phyloP scores from a whole-genome alignment of 2,329 filamentous ascomycete species.

The Arthrinium puccinioides region DNA sequence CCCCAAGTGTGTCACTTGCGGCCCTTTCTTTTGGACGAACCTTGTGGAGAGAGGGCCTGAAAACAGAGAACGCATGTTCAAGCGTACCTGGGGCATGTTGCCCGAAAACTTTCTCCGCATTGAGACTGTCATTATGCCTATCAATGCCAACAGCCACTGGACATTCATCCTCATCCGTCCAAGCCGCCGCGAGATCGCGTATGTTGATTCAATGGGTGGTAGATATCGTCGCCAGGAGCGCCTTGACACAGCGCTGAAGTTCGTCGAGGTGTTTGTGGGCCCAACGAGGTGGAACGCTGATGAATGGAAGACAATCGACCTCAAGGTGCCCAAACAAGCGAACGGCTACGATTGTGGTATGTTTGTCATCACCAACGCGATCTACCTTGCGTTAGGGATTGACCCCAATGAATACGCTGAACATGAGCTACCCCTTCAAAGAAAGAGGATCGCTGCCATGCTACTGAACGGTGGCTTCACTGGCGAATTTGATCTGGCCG shows the following conservation, averaged over 20 bases:
- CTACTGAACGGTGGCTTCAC: slow-evolving; percentile 61
- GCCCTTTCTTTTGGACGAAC: slow-evolving; percentile 58
- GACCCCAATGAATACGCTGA: slow-evolving; percentile 43
- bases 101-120: slow-evolving; percentile 57
- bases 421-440: slow-evolving; percentile 50
- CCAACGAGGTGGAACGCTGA: slow-evolving; percentile 38
- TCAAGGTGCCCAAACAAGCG: slow-evolving; percentile 47
- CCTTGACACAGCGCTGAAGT: slow-evolving; percentile 37
- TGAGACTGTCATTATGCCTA: slow-evolving; percentile 62
- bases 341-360: slow-evolving; percentile 74
- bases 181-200: slow-evolving; percentile 50
- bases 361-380: slow-evolving; percentile 66
- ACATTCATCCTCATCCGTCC: slow-evolving; percentile 63
- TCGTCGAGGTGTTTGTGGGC: slow-evolving; percentile 50
- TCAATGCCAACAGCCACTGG: slow-evolving; percentile 62
- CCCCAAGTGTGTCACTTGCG: slow-evolving; percentile 56
- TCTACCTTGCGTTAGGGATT: slow-evolving; percentile 51
- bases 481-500: slow-evolving; percentile 47
- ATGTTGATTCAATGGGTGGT: slow-evolving; percentile 58
- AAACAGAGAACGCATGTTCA: slow-evolving; percentile 46
- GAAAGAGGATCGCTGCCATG: slow-evolving; percentile 55
- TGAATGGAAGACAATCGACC: slow-evolving; percentile 53
- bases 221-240: slow-evolving; percentile 33
- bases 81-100: slow-evolving; percentile 45
- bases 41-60: slow-evolving; percentile 40